phyloP scores from a whole-genome alignment of 129 eudicot genomes.

The Flaveria bidentis region DNA sequence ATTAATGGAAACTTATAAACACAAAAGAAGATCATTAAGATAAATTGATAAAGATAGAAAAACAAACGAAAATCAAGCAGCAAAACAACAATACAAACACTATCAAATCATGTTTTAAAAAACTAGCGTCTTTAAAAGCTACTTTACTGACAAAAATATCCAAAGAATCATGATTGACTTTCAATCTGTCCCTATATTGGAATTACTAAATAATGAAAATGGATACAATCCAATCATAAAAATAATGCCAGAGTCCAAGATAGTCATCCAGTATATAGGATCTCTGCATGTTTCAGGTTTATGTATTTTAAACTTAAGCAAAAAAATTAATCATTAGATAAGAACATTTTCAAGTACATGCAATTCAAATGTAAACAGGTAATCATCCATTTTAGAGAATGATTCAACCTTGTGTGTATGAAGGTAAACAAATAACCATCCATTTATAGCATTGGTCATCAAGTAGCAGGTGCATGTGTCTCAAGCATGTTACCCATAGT shows the following conservation, averaged over 20 bases:
- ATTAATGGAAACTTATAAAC: not conserved
- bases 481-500: not conserved
- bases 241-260: not conserved
- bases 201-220: not conserved
- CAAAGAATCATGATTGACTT: not conserved
- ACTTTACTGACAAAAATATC: not conserved
- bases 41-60: not conserved
- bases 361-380: not conserved
- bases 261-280: conserved; percentile 8
- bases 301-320: not conserved
- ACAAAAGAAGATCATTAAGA: not conserved
- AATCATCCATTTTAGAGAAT: not conserved
- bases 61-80: not conserved
- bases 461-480: not conserved
- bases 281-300: not conserved
- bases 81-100: not conserved
- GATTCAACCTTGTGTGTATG: not conserved
- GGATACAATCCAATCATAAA: not conserved
- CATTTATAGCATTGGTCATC: conserved; percentile 1
- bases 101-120: not conserved
- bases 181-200: not conserved
- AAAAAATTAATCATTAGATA: not conserved
- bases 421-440: conserved; percentile 5
- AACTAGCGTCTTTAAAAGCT: not conserved
- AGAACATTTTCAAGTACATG: not conserved